phyloP scores from a whole-genome alignment of 1,284 basidiomycete genomes.

The Ganoderma meredithae region DNA sequence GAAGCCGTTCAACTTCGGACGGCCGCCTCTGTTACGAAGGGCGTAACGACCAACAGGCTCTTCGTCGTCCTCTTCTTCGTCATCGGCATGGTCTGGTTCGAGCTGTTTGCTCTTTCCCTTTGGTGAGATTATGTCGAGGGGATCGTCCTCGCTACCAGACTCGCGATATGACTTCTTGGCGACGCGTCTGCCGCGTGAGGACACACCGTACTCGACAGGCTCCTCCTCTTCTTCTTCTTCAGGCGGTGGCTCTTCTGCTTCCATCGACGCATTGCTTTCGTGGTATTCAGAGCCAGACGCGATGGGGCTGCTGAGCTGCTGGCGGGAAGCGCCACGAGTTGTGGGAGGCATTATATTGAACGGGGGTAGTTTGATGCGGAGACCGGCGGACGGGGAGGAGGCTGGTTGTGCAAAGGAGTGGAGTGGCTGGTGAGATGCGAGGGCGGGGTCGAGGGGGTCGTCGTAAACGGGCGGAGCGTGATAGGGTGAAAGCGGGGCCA shows the following conservation, averaged over 20 bases:
- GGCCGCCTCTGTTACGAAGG: constrained; percentile 30
- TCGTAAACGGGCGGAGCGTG: constrained; percentile 17
- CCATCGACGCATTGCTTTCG: constrained; percentile 60
- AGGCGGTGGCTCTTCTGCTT: constrained; percentile 37
- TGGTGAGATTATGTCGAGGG: constrained; percentile 24
- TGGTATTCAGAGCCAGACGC: constrained; percentile 76
- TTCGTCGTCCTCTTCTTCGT: constrained; percentile 34
- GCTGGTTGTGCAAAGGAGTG: constrained; percentile 7
- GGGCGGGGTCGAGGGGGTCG: constrained; percentile 16
- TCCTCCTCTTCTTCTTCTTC: constrained; percentile 38
- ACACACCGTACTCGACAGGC: constrained; percentile 39
- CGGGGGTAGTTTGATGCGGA: constrained; percentile 38
- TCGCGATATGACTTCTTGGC: constrained; percentile 58
- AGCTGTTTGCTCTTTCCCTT: constrained; percentile 44
- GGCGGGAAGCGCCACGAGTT: constrained; percentile 37
- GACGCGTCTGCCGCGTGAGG: constrained; percentile 56
- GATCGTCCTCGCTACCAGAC: constrained; percentile 55
- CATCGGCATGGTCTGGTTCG: constrained; percentile 40
- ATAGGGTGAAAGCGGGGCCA: neutral
- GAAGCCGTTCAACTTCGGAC: constrained; percentile 43
- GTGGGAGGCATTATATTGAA: constrained; percentile 37
- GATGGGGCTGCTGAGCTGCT: constrained; percentile 32
- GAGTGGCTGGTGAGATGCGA: constrained; percentile 16
- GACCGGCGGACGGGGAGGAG: constrained; percentile 20
- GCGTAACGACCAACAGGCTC: constrained; percentile 25